These are phyloP conservation scores for Nepenthes mirabilis DNA, from an alignment of 148 eudicot genomes.

Conservation along the genomic window DNA sequence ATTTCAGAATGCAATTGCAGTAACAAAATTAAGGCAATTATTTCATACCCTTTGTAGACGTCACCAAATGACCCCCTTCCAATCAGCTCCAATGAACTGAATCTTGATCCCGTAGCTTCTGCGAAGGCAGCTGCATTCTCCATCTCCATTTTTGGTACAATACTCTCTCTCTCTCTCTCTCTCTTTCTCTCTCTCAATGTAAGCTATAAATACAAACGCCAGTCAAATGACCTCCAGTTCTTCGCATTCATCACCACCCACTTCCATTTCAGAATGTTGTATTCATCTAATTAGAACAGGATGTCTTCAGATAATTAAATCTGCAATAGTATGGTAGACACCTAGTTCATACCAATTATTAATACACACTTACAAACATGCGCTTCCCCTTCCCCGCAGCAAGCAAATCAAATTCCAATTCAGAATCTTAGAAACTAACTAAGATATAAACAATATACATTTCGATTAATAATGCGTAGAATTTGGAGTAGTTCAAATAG, in stretches of 20 bases:
- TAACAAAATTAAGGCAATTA: neutral
- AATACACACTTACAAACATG: neutral
- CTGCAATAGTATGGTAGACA: slow-evolving; percentile 14
- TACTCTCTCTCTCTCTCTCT: slow-evolving; percentile 1
- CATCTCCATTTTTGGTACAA: slow-evolving; percentile 20
- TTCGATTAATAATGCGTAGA: slow-evolving; percentile 3
- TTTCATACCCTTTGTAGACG: slow-evolving; percentile 82
- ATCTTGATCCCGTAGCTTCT: slow-evolving; percentile 81
- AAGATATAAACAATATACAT: slow-evolving; percentile 5
- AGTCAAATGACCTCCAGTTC: slow-evolving; percentile 18
- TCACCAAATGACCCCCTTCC: slow-evolving; percentile 98
- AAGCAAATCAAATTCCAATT: slow-evolving; percentile 7
- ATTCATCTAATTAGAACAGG: slow-evolving; percentile 5
- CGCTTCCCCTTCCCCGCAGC: neutral
- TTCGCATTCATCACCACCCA: slow-evolving; percentile 19
- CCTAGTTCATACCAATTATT: neutral
- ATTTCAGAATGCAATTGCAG: neutral
- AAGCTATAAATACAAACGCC: slow-evolving; percentile 7
- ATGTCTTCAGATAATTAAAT: slow-evolving; percentile 9
- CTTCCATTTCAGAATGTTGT: slow-evolving; percentile 14
- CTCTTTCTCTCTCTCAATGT: neutral
- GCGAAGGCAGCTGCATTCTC: slow-evolving; percentile 54
- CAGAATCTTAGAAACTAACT: slow-evolving; percentile 1
- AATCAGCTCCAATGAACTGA: slow-evolving; percentile 75
- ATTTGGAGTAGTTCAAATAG: slow-evolving; percentile 5